phyloP scores from a whole-genome alignment of 1,139 yeast genomes.

The Taphrina pruni region DNA sequence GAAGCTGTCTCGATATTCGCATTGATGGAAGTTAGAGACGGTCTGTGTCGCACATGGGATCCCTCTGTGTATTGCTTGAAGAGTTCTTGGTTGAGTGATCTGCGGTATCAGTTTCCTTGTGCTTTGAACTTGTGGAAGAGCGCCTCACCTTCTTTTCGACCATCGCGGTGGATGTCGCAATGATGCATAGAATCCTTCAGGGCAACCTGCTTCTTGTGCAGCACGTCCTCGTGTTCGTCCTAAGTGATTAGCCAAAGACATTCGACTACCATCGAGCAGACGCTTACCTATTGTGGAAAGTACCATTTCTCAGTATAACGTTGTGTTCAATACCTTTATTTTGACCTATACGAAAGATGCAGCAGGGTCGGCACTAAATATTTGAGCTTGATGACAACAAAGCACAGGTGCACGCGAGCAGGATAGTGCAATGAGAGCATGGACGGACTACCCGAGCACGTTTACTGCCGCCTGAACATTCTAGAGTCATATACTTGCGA shows the following conservation, averaged over 20 bases:
- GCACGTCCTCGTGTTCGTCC: conserved; percentile 27
- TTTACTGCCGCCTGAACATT: neutral
- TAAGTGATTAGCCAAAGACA: neutral
- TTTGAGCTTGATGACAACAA: neutral
- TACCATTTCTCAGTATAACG: neutral
- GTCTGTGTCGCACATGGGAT: neutral
- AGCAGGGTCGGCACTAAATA: neutral
- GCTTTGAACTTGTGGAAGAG: too few relatives aligned
- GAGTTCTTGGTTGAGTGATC: conserved; percentile 11
- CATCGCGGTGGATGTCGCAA: neutral
- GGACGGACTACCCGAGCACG: neutral
- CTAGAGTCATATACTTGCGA: neutral
- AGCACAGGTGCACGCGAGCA: too few relatives aligned
- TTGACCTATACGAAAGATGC: neutral
- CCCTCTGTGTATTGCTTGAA: conserved; percentile 4
- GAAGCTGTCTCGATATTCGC: conserved; percentile 13
- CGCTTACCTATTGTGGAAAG: neutral
- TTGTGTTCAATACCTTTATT: neutral
- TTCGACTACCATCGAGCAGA: neutral
- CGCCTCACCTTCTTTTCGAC: neutral
- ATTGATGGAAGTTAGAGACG: conserved; percentile 5
- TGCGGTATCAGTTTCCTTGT: neutral
- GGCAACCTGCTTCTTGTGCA: conserved; percentile 4
- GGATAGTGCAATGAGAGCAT: too few relatives aligned
- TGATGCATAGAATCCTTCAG: conserved; percentile 5